These are phyloP conservation scores for Penicillium soppii DNA, from an alignment of 495 filamentous ascomycete genomes.

Conservation along the genomic window DNA sequence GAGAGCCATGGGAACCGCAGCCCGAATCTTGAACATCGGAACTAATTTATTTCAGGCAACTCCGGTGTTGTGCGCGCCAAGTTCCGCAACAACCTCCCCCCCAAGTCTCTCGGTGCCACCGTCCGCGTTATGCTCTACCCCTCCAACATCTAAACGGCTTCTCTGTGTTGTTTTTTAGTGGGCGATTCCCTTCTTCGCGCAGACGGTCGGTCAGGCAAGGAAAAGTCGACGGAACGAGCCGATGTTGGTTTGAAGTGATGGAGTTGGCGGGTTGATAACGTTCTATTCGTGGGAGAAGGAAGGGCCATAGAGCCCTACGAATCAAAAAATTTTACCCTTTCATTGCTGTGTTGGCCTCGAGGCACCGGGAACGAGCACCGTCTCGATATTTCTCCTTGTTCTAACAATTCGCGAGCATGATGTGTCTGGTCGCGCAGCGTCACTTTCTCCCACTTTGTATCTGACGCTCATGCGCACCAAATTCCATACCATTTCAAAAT, in stretches of 20 bases:
- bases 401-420: constrained; percentile 26
- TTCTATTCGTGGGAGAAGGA: constrained; percentile 45
- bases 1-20: neutral
- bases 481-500: constrained; percentile 38
- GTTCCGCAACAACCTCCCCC: constrained; percentile 91
- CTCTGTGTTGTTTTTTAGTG: constrained; percentile 37
- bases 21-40: constrained; percentile 2
- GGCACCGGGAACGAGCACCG: constrained; percentile 11
- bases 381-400: constrained; percentile 27
- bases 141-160: constrained; percentile 56
- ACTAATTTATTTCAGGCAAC: constrained; percentile 62
- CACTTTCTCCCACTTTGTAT: constrained; percentile 34
- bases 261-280: constrained; percentile 49
- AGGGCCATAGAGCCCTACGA: constrained; percentile 49
- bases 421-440: constrained; percentile 33
- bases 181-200: constrained; percentile 44
- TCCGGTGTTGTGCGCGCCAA: constrained; percentile 94
- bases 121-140: constrained; percentile 99
- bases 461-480: constrained; percentile 42
- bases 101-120: constrained; percentile 93
- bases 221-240: constrained; percentile 47
- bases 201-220: constrained; percentile 42
- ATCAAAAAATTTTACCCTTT: constrained; percentile 39
- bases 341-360: constrained; percentile 17
- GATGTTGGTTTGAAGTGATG: constrained; percentile 41